Evolutionary conservation across 169 alveolate genomes (phyloP).

Genomic region (Nephromyces sp.): DNA sequence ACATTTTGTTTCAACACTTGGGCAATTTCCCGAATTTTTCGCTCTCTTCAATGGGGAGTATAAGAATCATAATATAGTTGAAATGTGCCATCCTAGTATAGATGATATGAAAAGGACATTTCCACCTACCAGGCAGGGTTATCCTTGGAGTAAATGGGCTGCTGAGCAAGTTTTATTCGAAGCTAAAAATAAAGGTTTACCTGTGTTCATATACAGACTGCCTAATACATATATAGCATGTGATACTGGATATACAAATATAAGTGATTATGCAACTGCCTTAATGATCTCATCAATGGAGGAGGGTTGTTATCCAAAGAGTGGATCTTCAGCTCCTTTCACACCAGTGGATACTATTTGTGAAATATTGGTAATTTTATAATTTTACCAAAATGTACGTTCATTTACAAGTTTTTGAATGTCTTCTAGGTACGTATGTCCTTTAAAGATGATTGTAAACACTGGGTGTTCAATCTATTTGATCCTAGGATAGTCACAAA

Average conservation of each 20-base stretch:
- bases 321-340: conserved; percentile 46
- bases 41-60: conserved; percentile 7
- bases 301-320: conserved; percentile 39
- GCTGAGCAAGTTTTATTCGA: conserved; percentile 35
- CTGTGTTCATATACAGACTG: conserved; percentile 35
- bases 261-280: conserved; percentile 41
- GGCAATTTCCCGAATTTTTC: conserved; percentile 42
- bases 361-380: conserved; percentile 31
- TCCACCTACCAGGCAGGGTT: conserved; percentile 45
- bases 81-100: conserved; percentile 11
- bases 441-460: conserved; percentile 8
- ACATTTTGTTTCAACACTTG: conserved; percentile 43
- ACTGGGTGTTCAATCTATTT: conserved; percentile 38
- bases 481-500: conserved; percentile 26
- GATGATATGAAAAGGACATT: conserved; percentile 36
- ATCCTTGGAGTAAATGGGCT: conserved; percentile 52
- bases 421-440: conserved; percentile 2
- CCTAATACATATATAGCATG: conserved; percentile 41
- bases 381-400: background rate
- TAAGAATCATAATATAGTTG: background rate
- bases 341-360: conserved; percentile 44
- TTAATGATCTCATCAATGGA: conserved; percentile 30
- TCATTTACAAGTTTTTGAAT: background rate
- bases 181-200: conserved; percentile 28
- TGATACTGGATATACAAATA: conserved; percentile 40